phyloP scores from a whole-genome alignment of 371 early-diverging fungal species.

The Rhizopus delemar region DNA sequence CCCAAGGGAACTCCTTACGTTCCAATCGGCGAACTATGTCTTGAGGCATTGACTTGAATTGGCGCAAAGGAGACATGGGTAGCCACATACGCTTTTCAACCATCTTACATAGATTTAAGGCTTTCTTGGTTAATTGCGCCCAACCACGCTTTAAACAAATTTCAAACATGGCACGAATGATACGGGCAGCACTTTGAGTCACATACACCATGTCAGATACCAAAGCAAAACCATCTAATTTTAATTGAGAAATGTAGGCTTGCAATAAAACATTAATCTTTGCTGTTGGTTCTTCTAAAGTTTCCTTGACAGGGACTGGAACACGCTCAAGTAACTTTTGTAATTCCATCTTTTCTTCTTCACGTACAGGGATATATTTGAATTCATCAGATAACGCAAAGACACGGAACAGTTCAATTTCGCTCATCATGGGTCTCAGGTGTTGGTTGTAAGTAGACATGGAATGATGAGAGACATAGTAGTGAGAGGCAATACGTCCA shows the following conservation, averaged over 20 bases:
- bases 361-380: slow-evolving; percentile 92
- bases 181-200: slow-evolving; percentile 92
- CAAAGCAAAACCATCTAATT: slow-evolving; percentile 92
- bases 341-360: slow-evolving; percentile 95
- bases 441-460: slow-evolving; percentile 94
- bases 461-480: slow-evolving; percentile 87
- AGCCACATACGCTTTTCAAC: slow-evolving; percentile 91
- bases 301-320: slow-evolving; percentile 92
- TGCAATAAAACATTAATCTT: slow-evolving; percentile 96
- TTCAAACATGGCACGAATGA: slow-evolving; percentile 95
- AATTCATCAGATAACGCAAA: slow-evolving; percentile 94
- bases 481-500: slow-evolving; percentile 95
- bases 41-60: slow-evolving; percentile 80
- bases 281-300: slow-evolving; percentile 86
- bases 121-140: slow-evolving; percentile 85
- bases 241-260: slow-evolving; percentile 89
- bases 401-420: slow-evolving; percentile 89
- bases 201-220: slow-evolving; percentile 96
- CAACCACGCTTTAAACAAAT: slow-evolving; percentile 94
- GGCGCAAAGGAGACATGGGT: slow-evolving; percentile 92
- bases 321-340: slow-evolving; percentile 91
- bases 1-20: slow-evolving; percentile 93
- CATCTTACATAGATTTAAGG: slow-evolving; percentile 91
- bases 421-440: slow-evolving; percentile 86
- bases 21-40: slow-evolving; percentile 89